Percentiles rank a stretch among this genome's conserved stretches.
phyloP scores from a whole-genome alignment of 2,329 filamentous ascomycete species.

The Fusarium siculi region DNA sequence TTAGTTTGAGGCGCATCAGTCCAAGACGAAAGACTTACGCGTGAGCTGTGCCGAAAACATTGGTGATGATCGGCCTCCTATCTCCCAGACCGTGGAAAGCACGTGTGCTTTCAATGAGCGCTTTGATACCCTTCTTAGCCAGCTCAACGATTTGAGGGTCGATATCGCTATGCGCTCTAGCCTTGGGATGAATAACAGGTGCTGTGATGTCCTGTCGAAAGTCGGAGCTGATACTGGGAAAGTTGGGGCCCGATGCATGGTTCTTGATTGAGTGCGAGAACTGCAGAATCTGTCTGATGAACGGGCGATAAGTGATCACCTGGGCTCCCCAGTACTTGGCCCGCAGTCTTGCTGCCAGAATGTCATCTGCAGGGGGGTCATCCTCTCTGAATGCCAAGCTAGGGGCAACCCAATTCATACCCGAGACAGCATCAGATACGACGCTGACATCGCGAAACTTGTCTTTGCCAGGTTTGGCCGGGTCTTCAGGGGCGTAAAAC shows the following conservation, averaged over 20 bases:
- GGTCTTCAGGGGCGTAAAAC: slow-evolving; percentile 61
- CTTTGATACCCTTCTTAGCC: slow-evolving; percentile 72
- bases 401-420: slow-evolving; percentile 58
- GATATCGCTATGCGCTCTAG: slow-evolving; percentile 53
- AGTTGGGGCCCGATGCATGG: slow-evolving; percentile 49
- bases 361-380: slow-evolving; percentile 77
- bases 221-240: slow-evolving; percentile 46
- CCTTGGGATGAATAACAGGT: slow-evolving; percentile 52
- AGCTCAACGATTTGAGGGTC: slow-evolving; percentile 61
- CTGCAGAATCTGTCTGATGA: slow-evolving; percentile 68
- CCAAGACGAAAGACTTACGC: slow-evolving; percentile 73
- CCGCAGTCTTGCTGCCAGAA: slow-evolving; percentile 83
- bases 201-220: slow-evolving; percentile 51
- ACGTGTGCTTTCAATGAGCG: slow-evolving; percentile 84
- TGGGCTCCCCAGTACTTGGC: slow-evolving; percentile 95
- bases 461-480: slow-evolving; percentile 46
- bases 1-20: slow-evolving; percentile 11
- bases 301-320: slow-evolving; percentile 88
- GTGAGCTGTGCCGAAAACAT: slow-evolving; percentile 94
- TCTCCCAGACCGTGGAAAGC: slow-evolving; percentile 76
- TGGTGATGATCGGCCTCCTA: slow-evolving; percentile 85
- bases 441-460: slow-evolving; percentile 61
- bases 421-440: slow-evolving; percentile 55
- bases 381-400: slow-evolving; percentile 69
- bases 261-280: slow-evolving; percentile 53